Evolutionary conservation across 139 green algal genomes (phyloP).

Genomic region (Desmodesmus armatus): DNA sequence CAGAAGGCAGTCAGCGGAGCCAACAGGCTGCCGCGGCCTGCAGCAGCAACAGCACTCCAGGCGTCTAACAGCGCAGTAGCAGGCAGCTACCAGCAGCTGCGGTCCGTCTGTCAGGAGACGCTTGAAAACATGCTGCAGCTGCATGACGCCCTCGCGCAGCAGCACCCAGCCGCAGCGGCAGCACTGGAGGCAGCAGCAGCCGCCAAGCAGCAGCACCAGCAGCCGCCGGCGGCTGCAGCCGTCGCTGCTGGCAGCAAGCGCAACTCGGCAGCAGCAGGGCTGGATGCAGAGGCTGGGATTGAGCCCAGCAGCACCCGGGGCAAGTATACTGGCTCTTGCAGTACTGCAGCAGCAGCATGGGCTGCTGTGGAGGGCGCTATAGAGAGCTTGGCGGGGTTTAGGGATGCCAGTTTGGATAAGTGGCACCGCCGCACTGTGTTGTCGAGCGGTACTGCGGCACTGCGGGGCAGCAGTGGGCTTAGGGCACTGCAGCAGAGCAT

Average conservation of each 20-base stretch:
- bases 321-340: not conserved
- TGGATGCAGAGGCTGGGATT: not conserved
- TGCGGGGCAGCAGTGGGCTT: slow-evolving; percentile 59
- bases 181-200: not conserved
- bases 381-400: slow-evolving; percentile 59
- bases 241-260: not conserved
- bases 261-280: not conserved
- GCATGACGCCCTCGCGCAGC: slow-evolving; percentile 59
- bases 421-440: slow-evolving; percentile 87
- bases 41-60: slow-evolving; percentile 23
- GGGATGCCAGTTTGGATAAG: slow-evolving; percentile 78
- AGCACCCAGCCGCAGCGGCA: slow-evolving; percentile 46
- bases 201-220: not conserved
- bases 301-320: not conserved
- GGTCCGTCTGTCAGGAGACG: slow-evolving; percentile 14
- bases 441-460: slow-evolving; percentile 51
- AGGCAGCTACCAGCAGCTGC: not conserved
- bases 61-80: not conserved
- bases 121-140: slow-evolving; percentile 62
- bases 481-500: slow-evolving; percentile 81
- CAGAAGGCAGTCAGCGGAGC: slow-evolving; percentile 65
- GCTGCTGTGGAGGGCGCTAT: slow-evolving; percentile 6
- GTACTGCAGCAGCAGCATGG: slow-evolving; percentile 29
- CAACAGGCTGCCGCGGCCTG: slow-evolving; percentile 62
- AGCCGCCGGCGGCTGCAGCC: not conserved